Percentiles rank a stretch among this genome's conserved stretches.
Evolutionary conservation across 768 basidiomycete species (phyloP).

Genomic region (Tulasnella sp.): DNA sequence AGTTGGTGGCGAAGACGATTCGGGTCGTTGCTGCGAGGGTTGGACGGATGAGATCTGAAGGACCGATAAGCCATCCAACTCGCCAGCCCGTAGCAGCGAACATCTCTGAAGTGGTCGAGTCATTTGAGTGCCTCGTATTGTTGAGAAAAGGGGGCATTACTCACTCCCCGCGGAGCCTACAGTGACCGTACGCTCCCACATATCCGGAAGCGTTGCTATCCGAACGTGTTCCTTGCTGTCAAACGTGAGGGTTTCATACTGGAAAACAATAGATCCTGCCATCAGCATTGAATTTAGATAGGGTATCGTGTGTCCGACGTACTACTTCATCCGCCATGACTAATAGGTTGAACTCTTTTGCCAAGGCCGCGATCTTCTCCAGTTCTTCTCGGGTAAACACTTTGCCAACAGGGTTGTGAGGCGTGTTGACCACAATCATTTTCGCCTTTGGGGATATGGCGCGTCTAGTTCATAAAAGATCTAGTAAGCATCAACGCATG

Average conservation of each 20-base stretch:
- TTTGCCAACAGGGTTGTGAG: conserved; percentile 98
- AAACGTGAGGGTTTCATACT: conserved; percentile 93
- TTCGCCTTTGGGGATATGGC: conserved; percentile 86
- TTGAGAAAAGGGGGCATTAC: conserved; percentile 22
- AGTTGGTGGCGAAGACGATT: conserved; percentile 92
- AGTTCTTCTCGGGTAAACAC: conserved; percentile 82
- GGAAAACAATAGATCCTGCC: conserved; percentile 2
- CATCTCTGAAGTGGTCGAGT: conserved; percentile 46
- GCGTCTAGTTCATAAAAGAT: conserved; percentile 33
- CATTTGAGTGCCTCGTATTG: not conserved
- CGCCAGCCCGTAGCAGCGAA: conserved; percentile 98
- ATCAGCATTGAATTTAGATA: too few species aligned
- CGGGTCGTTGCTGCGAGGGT: conserved; percentile 86
- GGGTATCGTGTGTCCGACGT: conserved; percentile 26
- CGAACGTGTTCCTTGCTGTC: conserved; percentile 83
- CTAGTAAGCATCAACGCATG: not conserved
- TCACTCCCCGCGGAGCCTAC: conserved; percentile 91
- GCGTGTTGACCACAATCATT: conserved; percentile 91
- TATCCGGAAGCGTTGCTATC: conserved; percentile 88
- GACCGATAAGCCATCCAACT: conserved; percentile 92
- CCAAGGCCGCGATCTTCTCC: conserved; percentile 72
- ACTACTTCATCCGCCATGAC: conserved; percentile 97
- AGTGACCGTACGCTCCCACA: conserved; percentile 98
- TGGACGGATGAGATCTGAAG: conserved; percentile 67
- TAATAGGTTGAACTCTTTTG: conserved; percentile 84